Conservation (phyloP, 2,329 filamentous ascomycete genomes). For the Scedosporium minutisporum region DNA sequence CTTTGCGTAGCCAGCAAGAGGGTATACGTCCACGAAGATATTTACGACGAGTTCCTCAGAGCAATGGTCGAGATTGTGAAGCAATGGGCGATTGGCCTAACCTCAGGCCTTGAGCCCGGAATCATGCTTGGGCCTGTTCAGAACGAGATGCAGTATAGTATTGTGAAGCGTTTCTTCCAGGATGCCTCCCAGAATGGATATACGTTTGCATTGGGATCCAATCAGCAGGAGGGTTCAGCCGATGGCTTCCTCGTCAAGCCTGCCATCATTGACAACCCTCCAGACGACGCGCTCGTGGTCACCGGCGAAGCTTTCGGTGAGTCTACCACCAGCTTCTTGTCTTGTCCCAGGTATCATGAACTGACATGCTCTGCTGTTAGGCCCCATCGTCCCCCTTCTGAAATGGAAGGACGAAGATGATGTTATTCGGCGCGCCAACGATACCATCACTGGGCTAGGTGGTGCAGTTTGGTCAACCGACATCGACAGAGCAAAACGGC, state of each 20-base stretch:
- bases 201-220: conserved; percentile 36
- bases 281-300: conserved; percentile 45
- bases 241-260: conserved; percentile 46
- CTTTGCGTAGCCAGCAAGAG: conserved; percentile 37
- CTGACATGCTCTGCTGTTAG: conserved; percentile 16
- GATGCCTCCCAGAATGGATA: conserved; percentile 47
- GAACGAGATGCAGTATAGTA: conserved; percentile 56
- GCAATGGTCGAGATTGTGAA: conserved; percentile 20
- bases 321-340: background rate
- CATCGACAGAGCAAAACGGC: conserved; percentile 34
- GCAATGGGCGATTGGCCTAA: conserved; percentile 17
- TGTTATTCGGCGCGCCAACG: conserved; percentile 45
- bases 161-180: conserved; percentile 32
- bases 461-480: conserved; percentile 50
- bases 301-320: conserved; percentile 40
- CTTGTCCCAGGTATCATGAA: background rate
- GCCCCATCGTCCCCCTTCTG: conserved; percentile 53
- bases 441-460: conserved; percentile 42
- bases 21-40: conserved; percentile 49
- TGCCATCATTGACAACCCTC: conserved; percentile 50
- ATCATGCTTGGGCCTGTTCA: conserved; percentile 46
- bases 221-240: conserved; percentile 15
- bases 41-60: conserved; percentile 46
- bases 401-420: conserved; percentile 53
- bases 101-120: conserved; percentile 28